Evolutionary conservation across 1,284 basidiomycete species (phyloP).

Genomic region (Uromyces viciae-fabae): DNA sequence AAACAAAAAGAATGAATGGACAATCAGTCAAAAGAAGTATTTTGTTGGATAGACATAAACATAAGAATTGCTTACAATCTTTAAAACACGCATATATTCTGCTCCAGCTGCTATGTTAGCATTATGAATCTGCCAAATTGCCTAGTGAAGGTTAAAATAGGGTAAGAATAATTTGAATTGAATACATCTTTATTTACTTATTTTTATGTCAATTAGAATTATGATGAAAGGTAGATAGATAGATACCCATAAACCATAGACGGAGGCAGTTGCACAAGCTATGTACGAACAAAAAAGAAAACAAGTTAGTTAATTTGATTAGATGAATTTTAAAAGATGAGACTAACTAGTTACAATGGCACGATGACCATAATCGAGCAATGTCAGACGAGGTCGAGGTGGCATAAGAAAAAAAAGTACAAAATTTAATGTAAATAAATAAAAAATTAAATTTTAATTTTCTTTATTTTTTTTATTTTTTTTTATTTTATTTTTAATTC

Average conservation of each 20-base stretch:
- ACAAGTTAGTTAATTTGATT: not conserved
- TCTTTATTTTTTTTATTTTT: too few relatives aligned
- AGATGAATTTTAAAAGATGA: not conserved
- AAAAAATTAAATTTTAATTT: too few relatives aligned
- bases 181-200: not conserved
- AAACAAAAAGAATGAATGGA: not conserved
- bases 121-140: slow-evolving; percentile 45
- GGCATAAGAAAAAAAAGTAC: too few relatives aligned
- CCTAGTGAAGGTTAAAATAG: not conserved
- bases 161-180: not conserved
- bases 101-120: slow-evolving; percentile 44
- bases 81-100: slow-evolving; percentile 41
- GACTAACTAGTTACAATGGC: slow-evolving; percentile 41
- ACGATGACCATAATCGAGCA: slow-evolving; percentile 41
- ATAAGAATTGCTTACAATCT: slow-evolving; percentile 9
- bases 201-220: too few relatives aligned
- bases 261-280: slow-evolving; percentile 40
- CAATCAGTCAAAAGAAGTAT: too few relatives aligned
- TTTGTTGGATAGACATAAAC: not conserved
- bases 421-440: too few relatives aligned
- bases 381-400: slow-evolving; percentile 32
- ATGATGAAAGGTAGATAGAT: not conserved
- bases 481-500: too few relatives aligned
- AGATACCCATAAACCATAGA: slow-evolving; percentile 42
- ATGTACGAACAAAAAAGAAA: not conserved